Percentiles rank a stretch among this genome's conserved stretches.
Evolutionary conservation across 2,329 filamentous ascomycete species (phyloP).

Genomic region (Ophioceras dolichostomum): DNA sequence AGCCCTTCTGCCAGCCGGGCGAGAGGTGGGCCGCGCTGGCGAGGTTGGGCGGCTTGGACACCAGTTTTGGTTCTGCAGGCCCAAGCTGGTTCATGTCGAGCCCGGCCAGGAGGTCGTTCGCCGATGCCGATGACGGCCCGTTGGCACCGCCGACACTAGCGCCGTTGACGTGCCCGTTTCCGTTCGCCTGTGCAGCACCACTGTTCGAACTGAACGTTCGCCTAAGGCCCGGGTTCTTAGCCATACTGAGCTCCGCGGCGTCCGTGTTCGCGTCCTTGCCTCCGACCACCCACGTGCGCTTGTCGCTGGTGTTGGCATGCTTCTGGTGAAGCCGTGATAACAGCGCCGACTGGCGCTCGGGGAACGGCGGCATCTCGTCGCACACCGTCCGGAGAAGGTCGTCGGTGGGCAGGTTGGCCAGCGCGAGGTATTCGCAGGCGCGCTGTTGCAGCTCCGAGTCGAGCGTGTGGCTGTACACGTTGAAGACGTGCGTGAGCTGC

Average conservation of each 20-base stretch:
- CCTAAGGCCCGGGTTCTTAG: conserved; percentile 71
- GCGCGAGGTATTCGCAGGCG: conserved; percentile 84
- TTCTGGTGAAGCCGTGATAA: conserved; percentile 90
- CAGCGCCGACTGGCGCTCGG: conserved; percentile 82
- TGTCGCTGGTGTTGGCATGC: conserved; percentile 83
- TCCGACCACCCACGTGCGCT: conserved; percentile 94
- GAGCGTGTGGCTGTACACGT: conserved; percentile 83
- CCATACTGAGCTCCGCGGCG: conserved; percentile 64
- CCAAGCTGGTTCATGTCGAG: conserved; percentile 75
- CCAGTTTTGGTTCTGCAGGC: conserved; percentile 50
- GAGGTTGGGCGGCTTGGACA: conserved; percentile 63
- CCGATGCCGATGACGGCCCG: conserved; percentile 19
- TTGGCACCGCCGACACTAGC: conserved; percentile 34
- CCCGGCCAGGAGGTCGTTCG: neutral
- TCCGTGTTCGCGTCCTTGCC: conserved; percentile 89
- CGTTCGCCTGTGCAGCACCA: conserved; percentile 27
- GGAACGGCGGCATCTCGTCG: conserved; percentile 98
- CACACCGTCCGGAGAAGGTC: conserved; percentile 87
- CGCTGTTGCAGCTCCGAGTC: conserved; percentile 94
- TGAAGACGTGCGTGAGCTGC: conserved; percentile 81
- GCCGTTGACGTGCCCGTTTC: conserved; percentile 29
- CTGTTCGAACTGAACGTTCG: conserved; percentile 66
- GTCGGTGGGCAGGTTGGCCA: conserved; percentile 78
- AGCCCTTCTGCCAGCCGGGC: conserved; percentile 88
- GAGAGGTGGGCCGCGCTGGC: conserved; percentile 87